Base-by-base conservation (phyloP, 805 yeast genomes). In the Wickerhamomyces canadensis region DNA sequence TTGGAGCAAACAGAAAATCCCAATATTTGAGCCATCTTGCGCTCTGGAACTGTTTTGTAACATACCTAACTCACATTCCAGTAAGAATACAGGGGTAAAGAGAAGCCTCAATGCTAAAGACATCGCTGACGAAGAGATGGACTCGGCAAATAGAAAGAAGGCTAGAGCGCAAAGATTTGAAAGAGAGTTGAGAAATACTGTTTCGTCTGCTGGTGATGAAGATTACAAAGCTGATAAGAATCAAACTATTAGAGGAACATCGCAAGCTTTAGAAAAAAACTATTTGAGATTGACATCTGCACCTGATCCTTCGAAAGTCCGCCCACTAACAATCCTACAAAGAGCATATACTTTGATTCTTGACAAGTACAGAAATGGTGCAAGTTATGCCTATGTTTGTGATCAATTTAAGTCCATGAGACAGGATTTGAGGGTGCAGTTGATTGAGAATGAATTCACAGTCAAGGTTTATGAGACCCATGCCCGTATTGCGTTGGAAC, bases 391-490 rank as follows among this genome's bases (percentile, higher is more conserved):
- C 27, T 91, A 91, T 57, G 60, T 85, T 11, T 82, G 91, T 54
- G 93, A 86, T 57, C 98, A 91, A 61, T 75, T 91, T 54, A 91
- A 89, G 60, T 84, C 97, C 0, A 72, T 93, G 42, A 70, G 98
- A 49, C 98, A 91, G 60, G 98, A 91, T 61, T 62, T 91, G 45
- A 84, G 94, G 3, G 97, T 91, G 9, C 98, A 91, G 61, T 84
- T 84, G 53, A 80, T 91, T 31, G 80, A 80, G 50, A 78, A 78
- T 51, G 78, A 74, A 31, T 84, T 93, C 54, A 76, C 96, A 0
- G 74, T 87, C 6, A 54, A 63, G 37, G 95, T 87, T 0, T 91
- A 93, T 58, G 93, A 87, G 58, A 72, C 79, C 3, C 95, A 91
- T 59, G 93, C 93, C 4, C 74, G 88, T 34, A 65, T 89, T n/a